These are phyloP conservation scores for Collybia sp. DNA, from an alignment of 768 basidiomycete genomes.

Conservation along the genomic window DNA sequence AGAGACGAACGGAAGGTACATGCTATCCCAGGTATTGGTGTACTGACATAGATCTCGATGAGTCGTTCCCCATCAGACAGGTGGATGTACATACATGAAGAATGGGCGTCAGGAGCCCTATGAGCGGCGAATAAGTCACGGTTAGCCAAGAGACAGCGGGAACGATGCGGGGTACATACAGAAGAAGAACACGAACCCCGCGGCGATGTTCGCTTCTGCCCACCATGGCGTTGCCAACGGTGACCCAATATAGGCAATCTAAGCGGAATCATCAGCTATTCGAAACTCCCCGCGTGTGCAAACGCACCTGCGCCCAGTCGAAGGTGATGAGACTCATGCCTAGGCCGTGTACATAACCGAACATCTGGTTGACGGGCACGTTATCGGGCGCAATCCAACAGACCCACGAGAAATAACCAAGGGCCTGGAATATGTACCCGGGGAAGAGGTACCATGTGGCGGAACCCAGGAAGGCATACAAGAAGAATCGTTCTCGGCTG, in stretches of 20 bases:
- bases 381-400: constrained; percentile 70
- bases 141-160: too few species aligned
- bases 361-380: constrained; percentile 66
- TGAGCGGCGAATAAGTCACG: background rate
- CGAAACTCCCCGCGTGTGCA: background rate
- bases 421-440: constrained; percentile 67
- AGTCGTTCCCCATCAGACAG: background rate
- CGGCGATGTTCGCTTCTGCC: constrained; percentile 68
- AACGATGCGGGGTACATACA: constrained; percentile 28
- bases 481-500: constrained; percentile 74
- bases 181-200: constrained; percentile 64
- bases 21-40: constrained; percentile 57
- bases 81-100: constrained; percentile 42
- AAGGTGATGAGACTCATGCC: constrained; percentile 78
- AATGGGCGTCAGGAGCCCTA: constrained; percentile 55
- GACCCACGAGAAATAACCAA: constrained; percentile 57
- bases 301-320: constrained; percentile 68
- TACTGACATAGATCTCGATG: constrained; percentile 27
- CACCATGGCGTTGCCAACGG: constrained; percentile 83
- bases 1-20: constrained; percentile 48
- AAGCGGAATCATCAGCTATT: background rate
- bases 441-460: constrained; percentile 66
- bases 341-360: constrained; percentile 58
- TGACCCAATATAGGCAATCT: constrained; percentile 62
- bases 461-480: constrained; percentile 54